Evolutionary conservation across 2,329 filamentous ascomycete species (phyloP).

Genomic region (Alternaria arborescens): DNA sequence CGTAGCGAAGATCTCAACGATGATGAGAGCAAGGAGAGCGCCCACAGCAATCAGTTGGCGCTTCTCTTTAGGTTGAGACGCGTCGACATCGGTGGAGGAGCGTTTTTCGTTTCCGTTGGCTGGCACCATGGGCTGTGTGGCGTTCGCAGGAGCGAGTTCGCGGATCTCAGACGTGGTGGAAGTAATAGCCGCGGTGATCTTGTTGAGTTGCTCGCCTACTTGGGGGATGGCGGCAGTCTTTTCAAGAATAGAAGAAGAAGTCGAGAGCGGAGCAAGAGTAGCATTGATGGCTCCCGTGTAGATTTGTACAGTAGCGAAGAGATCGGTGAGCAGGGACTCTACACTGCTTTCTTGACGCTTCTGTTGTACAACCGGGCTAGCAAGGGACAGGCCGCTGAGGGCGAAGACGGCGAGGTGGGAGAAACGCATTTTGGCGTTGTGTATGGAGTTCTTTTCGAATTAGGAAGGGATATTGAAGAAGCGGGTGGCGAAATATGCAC

Average conservation of each 20-base stretch:
- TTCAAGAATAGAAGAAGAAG: conserved; percentile 24
- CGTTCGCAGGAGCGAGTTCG: conserved; percentile 14
- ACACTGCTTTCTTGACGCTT: conserved; percentile 16
- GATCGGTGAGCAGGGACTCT: conserved; percentile 24
- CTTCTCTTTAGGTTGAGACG: conserved; percentile 1
- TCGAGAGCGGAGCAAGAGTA: conserved; percentile 27
- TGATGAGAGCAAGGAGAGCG: conserved; percentile 26
- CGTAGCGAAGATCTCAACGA: conserved; percentile 32
- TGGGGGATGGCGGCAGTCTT: conserved; percentile 28
- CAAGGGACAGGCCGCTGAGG: conserved; percentile 27
- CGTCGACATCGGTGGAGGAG: not conserved
- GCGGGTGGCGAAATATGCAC: not conserved
- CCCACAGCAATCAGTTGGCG: conserved; percentile 22
- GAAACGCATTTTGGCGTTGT: conserved; percentile 24
- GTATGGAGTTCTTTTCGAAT: not conserved
- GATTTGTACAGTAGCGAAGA: conserved; percentile 28
- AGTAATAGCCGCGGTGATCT: conserved; percentile 25
- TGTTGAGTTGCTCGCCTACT: conserved; percentile 26
- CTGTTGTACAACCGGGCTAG: conserved; percentile 16
- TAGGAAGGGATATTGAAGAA: not conserved
- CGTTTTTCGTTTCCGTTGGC: not conserved
- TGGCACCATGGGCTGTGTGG: conserved; percentile 3
- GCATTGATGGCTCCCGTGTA: conserved; percentile 33
- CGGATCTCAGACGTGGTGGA: conserved; percentile 20
- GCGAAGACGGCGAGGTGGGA: conserved; percentile 22